These are phyloP conservation scores for Talaromyces piceae DNA, from an alignment of 2,329 filamentous ascomycete species.

Conservation along the genomic window DNA sequence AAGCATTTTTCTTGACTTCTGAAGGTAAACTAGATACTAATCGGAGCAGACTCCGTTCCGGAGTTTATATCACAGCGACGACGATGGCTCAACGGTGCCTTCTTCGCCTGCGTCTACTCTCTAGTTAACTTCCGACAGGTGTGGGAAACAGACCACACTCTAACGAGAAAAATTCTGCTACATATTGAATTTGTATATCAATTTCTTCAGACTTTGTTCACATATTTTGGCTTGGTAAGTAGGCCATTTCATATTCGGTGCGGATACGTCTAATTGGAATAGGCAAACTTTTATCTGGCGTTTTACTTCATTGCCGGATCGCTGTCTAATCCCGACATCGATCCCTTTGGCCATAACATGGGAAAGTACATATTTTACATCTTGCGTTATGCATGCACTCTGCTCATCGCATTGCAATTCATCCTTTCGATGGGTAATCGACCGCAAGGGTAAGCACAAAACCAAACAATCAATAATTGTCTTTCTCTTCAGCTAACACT, in stretches of 20 bases:
- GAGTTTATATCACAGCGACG: conserved; percentile 96
- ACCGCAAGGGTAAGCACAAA: conserved; percentile 63
- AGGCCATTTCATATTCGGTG: background rate
- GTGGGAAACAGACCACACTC: conserved; percentile 84
- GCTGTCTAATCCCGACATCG: conserved; percentile 66
- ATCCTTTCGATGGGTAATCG: conserved; percentile 94
- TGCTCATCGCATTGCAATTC: conserved; percentile 91
- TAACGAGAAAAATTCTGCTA: conserved; percentile 80
- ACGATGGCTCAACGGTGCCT: conserved; percentile 96
- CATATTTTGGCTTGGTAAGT: conserved; percentile 77
- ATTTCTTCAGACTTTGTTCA: conserved; percentile 85
- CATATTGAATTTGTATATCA: conserved; percentile 97
- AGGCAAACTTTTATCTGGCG: conserved; percentile 95
- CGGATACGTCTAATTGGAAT: conserved; percentile 12
- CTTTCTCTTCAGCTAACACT: conserved; percentile 1
- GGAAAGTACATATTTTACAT: conserved; percentile 80
- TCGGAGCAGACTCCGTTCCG: conserved; percentile 67
- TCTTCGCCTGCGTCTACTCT: conserved; percentile 97
- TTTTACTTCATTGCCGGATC: conserved; percentile 98
- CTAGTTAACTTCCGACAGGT: conserved; percentile 91
- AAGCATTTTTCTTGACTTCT: background rate
- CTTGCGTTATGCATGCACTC: conserved; percentile 73
- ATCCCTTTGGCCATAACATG: conserved; percentile 86
- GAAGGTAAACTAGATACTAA: conserved; percentile 27
- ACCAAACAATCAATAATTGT: background rate